Conservation (phyloP, 2,329 filamentous ascomycete genomes). For the Graphilbum ipis-grandicollis region DNA sequence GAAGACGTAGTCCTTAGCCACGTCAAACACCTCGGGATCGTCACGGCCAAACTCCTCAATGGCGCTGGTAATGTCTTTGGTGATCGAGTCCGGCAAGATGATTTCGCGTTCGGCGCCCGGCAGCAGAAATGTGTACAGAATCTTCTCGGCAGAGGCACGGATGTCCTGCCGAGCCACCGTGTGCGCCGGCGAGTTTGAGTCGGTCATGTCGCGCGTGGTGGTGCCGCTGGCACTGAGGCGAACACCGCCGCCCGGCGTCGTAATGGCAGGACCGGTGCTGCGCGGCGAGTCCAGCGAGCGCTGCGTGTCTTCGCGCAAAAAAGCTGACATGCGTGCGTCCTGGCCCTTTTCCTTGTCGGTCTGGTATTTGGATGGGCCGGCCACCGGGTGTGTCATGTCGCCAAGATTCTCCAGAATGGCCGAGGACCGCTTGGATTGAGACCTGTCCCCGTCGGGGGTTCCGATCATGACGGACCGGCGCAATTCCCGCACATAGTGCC, state of each 20-base stretch:
- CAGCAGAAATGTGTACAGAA: slow-evolving; percentile 92
- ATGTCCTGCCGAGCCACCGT: slow-evolving; percentile 81
- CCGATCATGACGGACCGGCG: slow-evolving; percentile 83
- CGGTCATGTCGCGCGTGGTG: slow-evolving; percentile 43
- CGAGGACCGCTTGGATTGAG: slow-evolving; percentile 68
- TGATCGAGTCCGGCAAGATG: slow-evolving; percentile 74
- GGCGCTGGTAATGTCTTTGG: slow-evolving; percentile 65
- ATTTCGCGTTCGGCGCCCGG: slow-evolving; percentile 95
- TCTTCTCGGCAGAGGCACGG: slow-evolving; percentile 87
- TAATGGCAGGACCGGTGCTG: slow-evolving; percentile 14
- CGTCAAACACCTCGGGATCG: slow-evolving; percentile 92
- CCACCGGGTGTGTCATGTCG: slow-evolving; percentile 43
- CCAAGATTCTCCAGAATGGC: slow-evolving; percentile 56
- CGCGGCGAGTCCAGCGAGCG: slow-evolving; percentile 36
- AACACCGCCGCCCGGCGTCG: not conserved
- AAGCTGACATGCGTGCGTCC: slow-evolving; percentile 83
- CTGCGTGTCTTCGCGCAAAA: slow-evolving; percentile 51
- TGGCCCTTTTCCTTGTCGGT: slow-evolving; percentile 59
- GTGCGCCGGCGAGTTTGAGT: slow-evolving; percentile 69
- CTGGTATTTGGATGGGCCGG: slow-evolving; percentile 42
- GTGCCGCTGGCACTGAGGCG: slow-evolving; percentile 32
- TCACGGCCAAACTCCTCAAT: slow-evolving; percentile 87
- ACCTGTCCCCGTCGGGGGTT: slow-evolving; percentile 75
- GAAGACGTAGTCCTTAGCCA: slow-evolving; percentile 97
- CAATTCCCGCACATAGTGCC: slow-evolving; percentile 91